These are phyloP conservation scores for Talaromyces borbonicus DNA, from an alignment of 495 filamentous ascomycete species.

Conservation along the genomic window DNA sequence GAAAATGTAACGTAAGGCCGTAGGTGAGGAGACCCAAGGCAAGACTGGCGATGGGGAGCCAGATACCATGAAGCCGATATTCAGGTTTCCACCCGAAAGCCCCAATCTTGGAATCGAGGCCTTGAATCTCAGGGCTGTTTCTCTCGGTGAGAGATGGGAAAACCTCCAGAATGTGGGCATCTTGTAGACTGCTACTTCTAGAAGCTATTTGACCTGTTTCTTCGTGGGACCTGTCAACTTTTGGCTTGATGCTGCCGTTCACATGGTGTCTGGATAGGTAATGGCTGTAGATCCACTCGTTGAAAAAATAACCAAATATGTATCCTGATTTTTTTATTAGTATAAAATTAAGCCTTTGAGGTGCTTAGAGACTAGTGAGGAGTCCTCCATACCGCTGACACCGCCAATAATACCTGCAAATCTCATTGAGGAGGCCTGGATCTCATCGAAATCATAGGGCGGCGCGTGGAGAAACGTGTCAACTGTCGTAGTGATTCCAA, in stretches of 20 bases:
- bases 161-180: background rate
- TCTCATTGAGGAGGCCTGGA: constrained; percentile 28
- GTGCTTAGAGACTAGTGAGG: too few species aligned
- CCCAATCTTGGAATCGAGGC: constrained; percentile 3
- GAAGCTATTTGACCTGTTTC: background rate
- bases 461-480: constrained; percentile 27
- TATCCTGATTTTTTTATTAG: too few species aligned
- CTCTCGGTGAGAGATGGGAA: background rate
- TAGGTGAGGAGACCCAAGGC: constrained; percentile 24
- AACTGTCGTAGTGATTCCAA: constrained; percentile 31
- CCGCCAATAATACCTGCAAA: constrained; percentile 30
- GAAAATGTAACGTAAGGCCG: constrained; percentile 25
- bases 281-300: constrained; percentile 25
- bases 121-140: background rate
- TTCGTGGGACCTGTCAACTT: background rate
- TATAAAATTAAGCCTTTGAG: too few species aligned
- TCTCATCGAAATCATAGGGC: constrained; percentile 27
- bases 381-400: constrained; percentile 21
- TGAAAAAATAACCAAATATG: constrained; percentile 26
- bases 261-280: constrained; percentile 8
- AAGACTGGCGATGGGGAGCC: constrained; percentile 24
- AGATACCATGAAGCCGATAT: constrained; percentile 29
- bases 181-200: constrained; percentile 1
- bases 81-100: constrained; percentile 25
- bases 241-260: background rate